Evolutionary conservation across 2,329 filamentous ascomycete species (phyloP).

Genomic region (Cladosporium sp.): DNA sequence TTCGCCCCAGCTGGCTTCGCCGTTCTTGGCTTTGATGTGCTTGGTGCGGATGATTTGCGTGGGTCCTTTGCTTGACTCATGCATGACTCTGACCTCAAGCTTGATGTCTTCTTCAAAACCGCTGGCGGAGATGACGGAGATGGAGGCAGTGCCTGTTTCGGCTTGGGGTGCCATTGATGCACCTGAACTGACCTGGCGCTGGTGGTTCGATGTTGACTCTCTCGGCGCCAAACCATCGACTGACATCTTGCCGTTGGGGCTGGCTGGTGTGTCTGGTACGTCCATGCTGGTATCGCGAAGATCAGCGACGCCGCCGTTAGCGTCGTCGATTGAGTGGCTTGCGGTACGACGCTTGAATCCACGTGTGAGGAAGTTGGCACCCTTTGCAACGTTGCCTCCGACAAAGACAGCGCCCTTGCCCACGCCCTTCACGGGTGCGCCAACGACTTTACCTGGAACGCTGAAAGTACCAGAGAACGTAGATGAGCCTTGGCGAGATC

Average conservation of each 20-base stretch:
- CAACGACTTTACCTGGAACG: constrained; percentile 82
- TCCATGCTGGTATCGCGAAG: constrained; percentile 29
- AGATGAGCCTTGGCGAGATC: constrained; percentile 81
- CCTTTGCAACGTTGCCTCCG: constrained; percentile 78
- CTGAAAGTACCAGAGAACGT: constrained; percentile 91
- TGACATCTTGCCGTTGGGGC: constrained; percentile 19
- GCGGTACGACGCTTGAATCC: constrained; percentile 73
- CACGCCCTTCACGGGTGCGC: constrained; percentile 89
- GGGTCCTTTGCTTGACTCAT: constrained; percentile 49
- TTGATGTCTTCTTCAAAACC: constrained; percentile 59
- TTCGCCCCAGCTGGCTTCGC: constrained; percentile 59
- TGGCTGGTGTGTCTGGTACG: constrained; percentile 18
- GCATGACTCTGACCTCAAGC: constrained; percentile 31
- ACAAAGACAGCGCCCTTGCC: constrained; percentile 69
- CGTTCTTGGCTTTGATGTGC: constrained; percentile 69
- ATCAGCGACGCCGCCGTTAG: constrained; percentile 19
- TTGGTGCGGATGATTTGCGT: constrained; percentile 92
- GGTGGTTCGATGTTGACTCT: constrained; percentile 31
- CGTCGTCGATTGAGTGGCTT: constrained; percentile 37
- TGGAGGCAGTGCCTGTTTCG: constrained; percentile 70
- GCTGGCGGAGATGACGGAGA: constrained; percentile 73
- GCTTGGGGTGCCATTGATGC: constrained; percentile 33
- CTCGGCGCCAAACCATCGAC: constrained; percentile 19
- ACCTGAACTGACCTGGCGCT: constrained; percentile 45
- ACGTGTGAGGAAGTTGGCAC: constrained; percentile 83